phyloP scores from a whole-genome alignment of 495 filamentous ascomycete genomes.

The Penicillium steckii region DNA sequence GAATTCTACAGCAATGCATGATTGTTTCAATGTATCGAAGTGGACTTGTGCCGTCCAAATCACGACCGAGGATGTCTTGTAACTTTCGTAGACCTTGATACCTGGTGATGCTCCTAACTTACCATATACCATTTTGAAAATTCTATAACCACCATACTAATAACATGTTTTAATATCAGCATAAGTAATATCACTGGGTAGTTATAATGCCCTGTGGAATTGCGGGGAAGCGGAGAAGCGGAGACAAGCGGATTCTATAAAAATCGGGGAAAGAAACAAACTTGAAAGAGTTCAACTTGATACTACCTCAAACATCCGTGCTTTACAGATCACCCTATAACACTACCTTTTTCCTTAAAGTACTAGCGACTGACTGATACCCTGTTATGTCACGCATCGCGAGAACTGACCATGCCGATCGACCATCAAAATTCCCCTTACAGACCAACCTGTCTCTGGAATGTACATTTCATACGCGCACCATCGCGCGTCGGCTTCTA shows the following conservation, averaged over 20 bases:
- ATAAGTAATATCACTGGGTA: no score
- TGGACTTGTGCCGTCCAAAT: no score
- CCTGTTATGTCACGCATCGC: background rate
- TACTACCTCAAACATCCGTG: constrained; percentile 2
- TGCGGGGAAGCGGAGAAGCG: constrained; percentile 6
- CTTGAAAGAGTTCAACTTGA: no score
- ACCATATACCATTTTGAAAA: no score
- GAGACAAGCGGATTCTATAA: background rate
- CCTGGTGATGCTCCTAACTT: no score
- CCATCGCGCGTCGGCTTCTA: background rate
- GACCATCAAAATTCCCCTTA: background rate
- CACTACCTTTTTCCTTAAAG: background rate
- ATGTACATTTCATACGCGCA: background rate
- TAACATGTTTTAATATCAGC: no score
- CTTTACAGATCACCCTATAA: background rate
- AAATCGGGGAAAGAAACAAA: background rate
- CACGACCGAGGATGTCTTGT: no score
- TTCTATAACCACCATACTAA: no score
- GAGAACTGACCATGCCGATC: background rate
- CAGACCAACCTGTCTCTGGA: background rate
- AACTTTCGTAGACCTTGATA: no score
- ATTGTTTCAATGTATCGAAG: no score
- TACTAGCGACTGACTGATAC: background rate
- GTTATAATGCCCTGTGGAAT: no score
- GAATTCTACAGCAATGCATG: no score